A percentile compares a stretch with the other conserved stretches of the same genome.
Evolutionary conservation across 805 yeast species (phyloP).

Genomic region (Hyphopichia homilentoma): DNA sequence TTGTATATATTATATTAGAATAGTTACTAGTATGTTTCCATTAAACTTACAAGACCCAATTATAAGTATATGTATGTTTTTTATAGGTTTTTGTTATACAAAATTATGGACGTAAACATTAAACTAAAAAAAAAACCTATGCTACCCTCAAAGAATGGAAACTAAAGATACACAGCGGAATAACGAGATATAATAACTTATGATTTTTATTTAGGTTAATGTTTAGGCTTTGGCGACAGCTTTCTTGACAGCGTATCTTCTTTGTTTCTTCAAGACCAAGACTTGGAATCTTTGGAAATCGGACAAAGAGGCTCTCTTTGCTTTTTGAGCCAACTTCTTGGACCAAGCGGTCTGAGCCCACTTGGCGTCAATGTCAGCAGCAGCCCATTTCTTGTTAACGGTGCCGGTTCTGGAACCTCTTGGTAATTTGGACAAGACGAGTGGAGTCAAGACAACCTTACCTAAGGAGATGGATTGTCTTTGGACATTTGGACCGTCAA

Average conservation of each 20-base stretch:
- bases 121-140: slow-evolving; percentile 16
- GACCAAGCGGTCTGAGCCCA: slow-evolving; percentile 97
- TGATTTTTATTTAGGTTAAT: slow-evolving; percentile 6
- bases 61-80: neutral
- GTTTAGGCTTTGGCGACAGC: slow-evolving; percentile 93
- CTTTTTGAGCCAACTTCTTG: slow-evolving; percentile 93
- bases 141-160: slow-evolving; percentile 20
- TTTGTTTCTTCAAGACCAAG: slow-evolving; percentile 94
- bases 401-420: slow-evolving; percentile 89
- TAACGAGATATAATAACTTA: slow-evolving; percentile 11
- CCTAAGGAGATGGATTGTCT: slow-evolving; percentile 90
- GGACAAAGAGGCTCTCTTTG: slow-evolving; percentile 86
- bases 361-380: slow-evolving; percentile 81
- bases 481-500: slow-evolving; percentile 95
- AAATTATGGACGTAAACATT: slow-evolving; percentile 23
- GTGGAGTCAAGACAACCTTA: slow-evolving; percentile 89
- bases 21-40: slow-evolving; percentile 8
- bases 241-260: slow-evolving; percentile 90
- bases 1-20: too few relatives aligned
- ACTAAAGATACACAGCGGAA: slow-evolving; percentile 25
- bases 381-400: slow-evolving; percentile 90
- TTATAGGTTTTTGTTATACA: slow-evolving; percentile 12
- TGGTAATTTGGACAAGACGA: slow-evolving; percentile 80
- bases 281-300: slow-evolving; percentile 99
- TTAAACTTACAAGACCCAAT: slow-evolving; percentile 5